Percentiles rank a stretch among this genome's conserved stretches.
Conservation (phyloP, 2,329 filamentous ascomycete species). For the Neonectria sp. region DNA sequence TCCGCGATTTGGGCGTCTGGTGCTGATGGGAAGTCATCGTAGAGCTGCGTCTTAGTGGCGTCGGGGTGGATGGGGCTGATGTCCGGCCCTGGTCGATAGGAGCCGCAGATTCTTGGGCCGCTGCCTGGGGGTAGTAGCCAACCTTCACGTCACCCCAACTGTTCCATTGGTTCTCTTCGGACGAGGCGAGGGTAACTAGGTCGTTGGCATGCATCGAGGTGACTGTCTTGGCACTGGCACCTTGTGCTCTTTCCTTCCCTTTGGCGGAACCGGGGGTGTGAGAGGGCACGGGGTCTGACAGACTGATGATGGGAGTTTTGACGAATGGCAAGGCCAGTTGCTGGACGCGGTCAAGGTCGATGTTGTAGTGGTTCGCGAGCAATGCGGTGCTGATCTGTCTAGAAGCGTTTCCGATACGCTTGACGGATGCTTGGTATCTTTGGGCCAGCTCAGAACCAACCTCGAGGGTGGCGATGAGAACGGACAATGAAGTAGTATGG, state of each 20-base stretch:
- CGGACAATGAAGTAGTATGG: constrained; percentile 85
- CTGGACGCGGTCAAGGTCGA: constrained; percentile 84
- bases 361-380: constrained; percentile 87
- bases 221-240: constrained; percentile 61
- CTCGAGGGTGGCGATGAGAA: constrained; percentile 84
- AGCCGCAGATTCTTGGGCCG: constrained; percentile 42
- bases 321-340: constrained; percentile 87
- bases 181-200: constrained; percentile 80
- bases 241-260: constrained; percentile 78
- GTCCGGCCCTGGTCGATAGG: constrained; percentile 51
- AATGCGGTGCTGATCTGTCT: constrained; percentile 80
- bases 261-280: constrained; percentile 74
- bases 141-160: constrained; percentile 87
- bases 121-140: constrained; percentile 77
- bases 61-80: constrained; percentile 78
- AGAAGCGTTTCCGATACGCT: constrained; percentile 77
- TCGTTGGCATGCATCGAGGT: constrained; percentile 85
- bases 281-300: constrained; percentile 66
- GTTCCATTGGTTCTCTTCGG: constrained; percentile 73
- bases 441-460: constrained; percentile 90
- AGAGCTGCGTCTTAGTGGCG: constrained; percentile 79
- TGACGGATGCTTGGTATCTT: constrained; percentile 91
- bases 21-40: constrained; percentile 64
- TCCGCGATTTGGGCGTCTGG: constrained; percentile 58
- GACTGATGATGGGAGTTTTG: constrained; percentile 74